Evolutionary conservation across 805 yeast species (phyloP).

Genomic region (Candida bentonensis): DNA sequence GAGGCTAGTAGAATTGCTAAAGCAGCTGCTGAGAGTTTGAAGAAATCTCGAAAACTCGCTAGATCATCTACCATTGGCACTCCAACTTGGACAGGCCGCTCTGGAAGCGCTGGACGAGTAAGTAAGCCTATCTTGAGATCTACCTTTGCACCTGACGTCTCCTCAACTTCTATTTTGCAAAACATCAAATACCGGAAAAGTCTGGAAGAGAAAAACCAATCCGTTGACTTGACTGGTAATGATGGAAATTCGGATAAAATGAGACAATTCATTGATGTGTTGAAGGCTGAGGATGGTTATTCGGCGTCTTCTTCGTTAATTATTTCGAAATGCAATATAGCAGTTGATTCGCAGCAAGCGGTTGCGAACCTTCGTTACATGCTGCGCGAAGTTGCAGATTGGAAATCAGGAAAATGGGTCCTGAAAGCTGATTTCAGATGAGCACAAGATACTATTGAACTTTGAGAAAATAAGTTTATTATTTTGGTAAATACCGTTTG

Average conservation of each 20-base stretch:
- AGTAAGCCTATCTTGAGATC: slow-evolving; percentile 8
- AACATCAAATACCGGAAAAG: slow-evolving; percentile 32
- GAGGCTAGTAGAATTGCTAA: slow-evolving; percentile 50
- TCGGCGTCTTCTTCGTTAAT: slow-evolving; percentile 40
- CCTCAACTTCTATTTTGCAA: slow-evolving; percentile 36
- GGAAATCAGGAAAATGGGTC: slow-evolving; percentile 54
- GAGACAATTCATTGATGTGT: slow-evolving; percentile 26
- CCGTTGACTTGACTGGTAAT: slow-evolving; percentile 1
- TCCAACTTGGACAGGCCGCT: slow-evolving; percentile 94
- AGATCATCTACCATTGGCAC: slow-evolving; percentile 44
- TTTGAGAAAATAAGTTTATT: not conserved
- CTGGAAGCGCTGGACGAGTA: slow-evolving; percentile 67
- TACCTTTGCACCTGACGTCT: not conserved
- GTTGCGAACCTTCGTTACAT: slow-evolving; percentile 52
- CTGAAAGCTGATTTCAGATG: slow-evolving; percentile 41
- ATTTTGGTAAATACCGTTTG: too few relatives aligned
- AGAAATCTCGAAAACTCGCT: slow-evolving; percentile 44
- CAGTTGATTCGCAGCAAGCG: slow-evolving; percentile 35
- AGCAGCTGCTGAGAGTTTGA: slow-evolving; percentile 46
- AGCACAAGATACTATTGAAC: too few relatives aligned
- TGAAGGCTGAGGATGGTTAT: slow-evolving; percentile 23
- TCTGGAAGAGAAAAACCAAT: slow-evolving; percentile 16
- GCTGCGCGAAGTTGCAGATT: slow-evolving; percentile 50
- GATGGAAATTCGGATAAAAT: slow-evolving; percentile 15
- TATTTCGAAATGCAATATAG: slow-evolving; percentile 23